Percentiles rank a stretch among this genome's conserved stretches.
Evolutionary conservation across 2,329 filamentous ascomycete species (phyloP).

Genomic region (Alternaria incomplexa): DNA sequence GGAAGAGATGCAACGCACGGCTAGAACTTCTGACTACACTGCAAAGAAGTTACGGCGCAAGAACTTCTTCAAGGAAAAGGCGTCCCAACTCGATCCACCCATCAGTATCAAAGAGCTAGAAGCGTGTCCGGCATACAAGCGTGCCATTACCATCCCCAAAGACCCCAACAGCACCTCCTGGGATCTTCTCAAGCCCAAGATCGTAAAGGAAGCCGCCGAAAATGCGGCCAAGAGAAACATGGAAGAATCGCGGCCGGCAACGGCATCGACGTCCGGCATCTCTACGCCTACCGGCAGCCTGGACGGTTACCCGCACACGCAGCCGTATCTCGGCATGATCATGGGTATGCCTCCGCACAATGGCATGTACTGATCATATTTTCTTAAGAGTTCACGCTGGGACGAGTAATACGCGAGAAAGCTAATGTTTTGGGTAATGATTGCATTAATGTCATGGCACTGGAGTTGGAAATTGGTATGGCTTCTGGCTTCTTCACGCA

Average conservation of each 20-base stretch:
- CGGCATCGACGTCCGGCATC: constrained; percentile 25
- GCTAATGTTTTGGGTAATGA: constrained; percentile 13
- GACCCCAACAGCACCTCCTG: constrained; percentile 46
- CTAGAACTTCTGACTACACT: constrained; percentile 38
- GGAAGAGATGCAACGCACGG: constrained; percentile 41
- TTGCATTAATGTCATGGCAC: constrained; percentile 17
- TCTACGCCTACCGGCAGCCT: constrained; percentile 26
- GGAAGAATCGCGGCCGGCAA: constrained; percentile 15
- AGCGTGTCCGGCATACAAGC: constrained; percentile 48
- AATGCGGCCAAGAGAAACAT: constrained; percentile 13
- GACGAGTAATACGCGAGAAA: not conserved
- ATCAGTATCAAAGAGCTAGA: constrained; percentile 44
- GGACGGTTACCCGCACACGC: constrained; percentile 17
- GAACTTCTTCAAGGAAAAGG: constrained; percentile 47
- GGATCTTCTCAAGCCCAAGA: constrained; percentile 45
- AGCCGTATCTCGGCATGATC: constrained; percentile 13
- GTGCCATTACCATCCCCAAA: constrained; percentile 49
- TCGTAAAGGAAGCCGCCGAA: constrained; percentile 42
- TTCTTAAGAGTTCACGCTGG: constrained; percentile 6
- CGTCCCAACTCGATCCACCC: constrained; percentile 45
- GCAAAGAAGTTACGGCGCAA: constrained; percentile 44
- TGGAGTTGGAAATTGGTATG: constrained; percentile 7
- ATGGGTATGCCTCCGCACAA: constrained; percentile 12
- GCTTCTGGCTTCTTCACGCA: not conserved
- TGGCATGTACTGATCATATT: constrained; percentile 16